Conservation (phyloP, 2,329 filamentous ascomycete species). For the Microdochium trichocladiopsis region DNA sequence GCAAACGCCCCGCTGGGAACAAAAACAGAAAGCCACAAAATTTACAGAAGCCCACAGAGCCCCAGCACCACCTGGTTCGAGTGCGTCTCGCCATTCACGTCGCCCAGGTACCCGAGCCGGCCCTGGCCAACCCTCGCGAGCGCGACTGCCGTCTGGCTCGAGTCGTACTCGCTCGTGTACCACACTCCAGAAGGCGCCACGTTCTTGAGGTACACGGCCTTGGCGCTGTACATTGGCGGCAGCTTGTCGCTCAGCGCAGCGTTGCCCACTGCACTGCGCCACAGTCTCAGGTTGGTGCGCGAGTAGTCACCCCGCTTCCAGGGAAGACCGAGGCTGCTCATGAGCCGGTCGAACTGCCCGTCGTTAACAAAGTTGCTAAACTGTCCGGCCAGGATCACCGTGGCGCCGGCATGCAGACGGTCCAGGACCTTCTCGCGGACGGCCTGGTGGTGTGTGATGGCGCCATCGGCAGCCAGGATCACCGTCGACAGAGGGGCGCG, state of each 20-base stretch:
- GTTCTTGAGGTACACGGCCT: constrained; percentile 6
- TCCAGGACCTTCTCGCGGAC: constrained; percentile 9
- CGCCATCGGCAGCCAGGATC: constrained; percentile 12
- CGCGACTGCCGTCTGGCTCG: constrained; percentile 9
- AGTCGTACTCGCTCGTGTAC: constrained; percentile 6
- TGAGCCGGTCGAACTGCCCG: constrained; percentile 9
- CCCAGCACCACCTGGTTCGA: constrained; percentile 8
- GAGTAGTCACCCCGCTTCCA: constrained; percentile 7
- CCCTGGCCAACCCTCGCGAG: constrained; percentile 10
- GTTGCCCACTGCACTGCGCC: background rate
- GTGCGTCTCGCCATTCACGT: constrained; percentile 10
- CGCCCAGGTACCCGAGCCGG: constrained; percentile 14
- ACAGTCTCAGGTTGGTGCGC: constrained; percentile 6
- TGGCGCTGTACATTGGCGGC: constrained; percentile 7
- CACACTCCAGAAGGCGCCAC: constrained; percentile 2
- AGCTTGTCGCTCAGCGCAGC: constrained; percentile 3
- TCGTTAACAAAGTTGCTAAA: constrained; percentile 8
- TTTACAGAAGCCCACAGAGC: constrained; percentile 11
- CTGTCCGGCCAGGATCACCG: constrained; percentile 9
- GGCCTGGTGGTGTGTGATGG: constrained; percentile 5
- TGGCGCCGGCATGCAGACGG: constrained; percentile 7
- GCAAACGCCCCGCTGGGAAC: background rate
- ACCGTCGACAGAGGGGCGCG: constrained; percentile 4
- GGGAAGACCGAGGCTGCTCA: constrained; percentile 10
- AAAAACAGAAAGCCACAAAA: background rate